phyloP scores from a whole-genome alignment of 768 basidiomycete genomes.

The Astraeus odoratus region DNA sequence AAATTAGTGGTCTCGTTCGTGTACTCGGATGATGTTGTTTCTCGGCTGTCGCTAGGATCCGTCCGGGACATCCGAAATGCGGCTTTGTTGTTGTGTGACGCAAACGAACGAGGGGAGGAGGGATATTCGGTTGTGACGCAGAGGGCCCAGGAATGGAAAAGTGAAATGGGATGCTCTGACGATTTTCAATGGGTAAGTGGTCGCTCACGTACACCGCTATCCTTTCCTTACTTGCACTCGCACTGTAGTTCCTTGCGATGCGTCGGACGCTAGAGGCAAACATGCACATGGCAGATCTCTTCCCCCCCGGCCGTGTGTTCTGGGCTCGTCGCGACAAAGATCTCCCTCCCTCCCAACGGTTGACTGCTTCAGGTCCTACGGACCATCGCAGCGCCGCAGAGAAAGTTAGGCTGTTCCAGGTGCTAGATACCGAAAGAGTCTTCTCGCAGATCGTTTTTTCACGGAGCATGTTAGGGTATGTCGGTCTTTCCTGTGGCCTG shows the following conservation, averaged over 20 bases:
- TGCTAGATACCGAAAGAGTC: slow-evolving; percentile 66
- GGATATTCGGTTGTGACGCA: slow-evolving; percentile 36
- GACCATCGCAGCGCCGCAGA: slow-evolving; percentile 24
- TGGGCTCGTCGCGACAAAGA: slow-evolving; percentile 76
- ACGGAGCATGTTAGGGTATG: slow-evolving; percentile 73
- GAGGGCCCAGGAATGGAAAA: slow-evolving; percentile 54
- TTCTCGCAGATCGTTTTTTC: slow-evolving; percentile 80
- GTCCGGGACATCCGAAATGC: slow-evolving; percentile 71
- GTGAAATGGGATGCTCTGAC: slow-evolving; percentile 47
- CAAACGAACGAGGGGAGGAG: slow-evolving; percentile 38
- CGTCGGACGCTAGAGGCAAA: slow-evolving; percentile 83
- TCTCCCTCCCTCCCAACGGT: slow-evolving; percentile 44
- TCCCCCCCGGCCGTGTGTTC: slow-evolving; percentile 69
- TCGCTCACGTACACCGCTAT: no score
- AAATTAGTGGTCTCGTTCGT: slow-evolving; percentile 71
- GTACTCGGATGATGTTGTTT: slow-evolving; percentile 77
- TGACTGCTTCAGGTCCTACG: slow-evolving; percentile 10
- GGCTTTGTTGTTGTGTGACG: slow-evolving; percentile 75
- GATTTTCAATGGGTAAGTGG: slow-evolving; percentile 45
- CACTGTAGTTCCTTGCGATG: slow-evolving; percentile 60
- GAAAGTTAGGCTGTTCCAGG: slow-evolving; percentile 69
- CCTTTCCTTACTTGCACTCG: not conserved
- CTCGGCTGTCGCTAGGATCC: slow-evolving; percentile 70
- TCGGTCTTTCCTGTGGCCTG: slow-evolving; percentile 5
- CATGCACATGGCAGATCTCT: slow-evolving; percentile 68